Conservation (phyloP, 2,329 filamentous ascomycete genomes). For the Diplodia seriata region DNA sequence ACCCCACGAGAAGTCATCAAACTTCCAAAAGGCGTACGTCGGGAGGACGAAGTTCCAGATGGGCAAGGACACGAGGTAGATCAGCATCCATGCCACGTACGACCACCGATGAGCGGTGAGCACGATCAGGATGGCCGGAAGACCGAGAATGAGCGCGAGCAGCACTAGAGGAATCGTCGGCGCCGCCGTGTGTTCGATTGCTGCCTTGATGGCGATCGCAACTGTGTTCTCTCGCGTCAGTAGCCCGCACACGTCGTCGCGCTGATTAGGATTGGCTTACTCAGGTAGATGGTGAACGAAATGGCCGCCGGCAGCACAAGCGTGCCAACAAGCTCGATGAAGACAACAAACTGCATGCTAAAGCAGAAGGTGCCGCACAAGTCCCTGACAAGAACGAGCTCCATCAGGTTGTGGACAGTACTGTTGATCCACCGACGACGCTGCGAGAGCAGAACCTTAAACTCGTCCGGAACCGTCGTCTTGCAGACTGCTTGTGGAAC, state of each 20-base stretch:
- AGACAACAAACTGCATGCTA: constrained; percentile 99
- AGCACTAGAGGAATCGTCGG: constrained; percentile 92
- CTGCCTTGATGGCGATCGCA: constrained; percentile 78
- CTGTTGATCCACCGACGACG: constrained; percentile 99
- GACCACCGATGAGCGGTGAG: constrained; percentile 91
- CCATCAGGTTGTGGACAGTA: constrained; percentile 98
- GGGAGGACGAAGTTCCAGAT: constrained; percentile 98
- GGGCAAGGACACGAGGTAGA: constrained; percentile 90
- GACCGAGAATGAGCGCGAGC: constrained; percentile 86
- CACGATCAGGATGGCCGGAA: constrained; percentile 89
- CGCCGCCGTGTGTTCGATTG: constrained; percentile 62
- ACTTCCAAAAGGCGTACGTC: constrained; percentile 97
- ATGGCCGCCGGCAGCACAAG: constrained; percentile 95
- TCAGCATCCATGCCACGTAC: constrained; percentile 95
- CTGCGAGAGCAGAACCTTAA: constrained; percentile 91
- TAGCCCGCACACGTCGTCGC: constrained; percentile 35
- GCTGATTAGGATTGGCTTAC: constrained; percentile 63
- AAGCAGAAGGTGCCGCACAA: constrained; percentile 99
- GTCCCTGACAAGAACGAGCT: constrained; percentile 92
- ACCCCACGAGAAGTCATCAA: constrained; percentile 99
- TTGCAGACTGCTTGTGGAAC: constrained; percentile 99
- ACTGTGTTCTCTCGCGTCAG: constrained; percentile 59
- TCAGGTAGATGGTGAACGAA: constrained; percentile 94
- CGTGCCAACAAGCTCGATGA: constrained; percentile 92
- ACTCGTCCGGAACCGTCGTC: constrained; percentile 92